Conservation (phyloP, 148 eudicot genomes). For the Simmondsia chinensis region DNA sequence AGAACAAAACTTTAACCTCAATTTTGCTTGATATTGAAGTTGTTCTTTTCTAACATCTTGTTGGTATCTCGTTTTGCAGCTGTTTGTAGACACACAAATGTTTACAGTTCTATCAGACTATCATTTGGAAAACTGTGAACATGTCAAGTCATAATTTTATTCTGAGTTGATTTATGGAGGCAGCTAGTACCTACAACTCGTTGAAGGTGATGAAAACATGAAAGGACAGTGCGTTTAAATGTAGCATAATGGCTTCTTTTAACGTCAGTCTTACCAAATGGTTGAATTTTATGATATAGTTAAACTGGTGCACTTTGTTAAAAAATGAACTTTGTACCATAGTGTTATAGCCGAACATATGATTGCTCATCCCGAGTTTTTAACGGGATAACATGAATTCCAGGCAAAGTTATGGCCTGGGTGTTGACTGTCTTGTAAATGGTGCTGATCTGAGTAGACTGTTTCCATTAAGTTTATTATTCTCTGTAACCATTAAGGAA, state of each 20-base stretch:
- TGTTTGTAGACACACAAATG: slow-evolving; percentile 82
- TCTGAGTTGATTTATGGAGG: background rate
- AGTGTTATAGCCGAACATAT: slow-evolving; percentile 6
- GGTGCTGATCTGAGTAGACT: no score
- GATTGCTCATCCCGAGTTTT: no score
- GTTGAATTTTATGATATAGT: background rate
- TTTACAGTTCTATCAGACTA: slow-evolving; percentile 77
- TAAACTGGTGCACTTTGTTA: slow-evolving; percentile 8
- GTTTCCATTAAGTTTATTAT: no score
- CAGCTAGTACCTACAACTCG: slow-evolving; percentile 2
- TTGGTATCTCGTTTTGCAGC: slow-evolving; percentile 54
- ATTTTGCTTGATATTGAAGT: background rate
- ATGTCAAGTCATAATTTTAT: slow-evolving; percentile 17
- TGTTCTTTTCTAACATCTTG: no score
- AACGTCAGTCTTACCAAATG: slow-evolving; percentile 4
- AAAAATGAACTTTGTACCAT: slow-evolving; percentile 24
- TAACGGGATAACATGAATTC: no score
- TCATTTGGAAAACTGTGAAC: slow-evolving; percentile 56
- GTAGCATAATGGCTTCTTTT: slow-evolving; percentile 3
- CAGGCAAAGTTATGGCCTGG: no score
- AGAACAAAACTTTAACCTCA: no score
- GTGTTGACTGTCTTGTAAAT: no score
- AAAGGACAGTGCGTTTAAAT: background rate
- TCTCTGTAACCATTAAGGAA: no score
- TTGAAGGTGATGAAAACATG: background rate